Conservation (phyloP, 768 basidiomycete genomes). For the Termitomyces bulborhizus region DNA sequence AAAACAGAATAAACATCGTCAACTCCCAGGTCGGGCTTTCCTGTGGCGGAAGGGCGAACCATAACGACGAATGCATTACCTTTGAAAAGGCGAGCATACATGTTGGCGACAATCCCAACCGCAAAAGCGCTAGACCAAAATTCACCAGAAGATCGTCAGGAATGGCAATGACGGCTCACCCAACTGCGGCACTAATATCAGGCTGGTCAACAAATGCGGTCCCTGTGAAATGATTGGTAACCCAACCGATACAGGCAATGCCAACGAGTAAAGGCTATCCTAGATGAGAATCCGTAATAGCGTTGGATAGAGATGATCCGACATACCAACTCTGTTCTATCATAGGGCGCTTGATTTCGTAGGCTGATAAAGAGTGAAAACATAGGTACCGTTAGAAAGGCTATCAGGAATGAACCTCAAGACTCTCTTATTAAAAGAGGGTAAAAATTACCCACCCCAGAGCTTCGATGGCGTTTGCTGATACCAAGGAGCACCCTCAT, state of each 20-base stretch:
- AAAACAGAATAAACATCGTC: too few species aligned
- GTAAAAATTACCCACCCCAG: conserved; percentile 50
- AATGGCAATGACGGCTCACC: conserved; percentile 27
- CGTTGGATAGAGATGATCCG: neutral
- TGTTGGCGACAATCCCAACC: conserved; percentile 72
- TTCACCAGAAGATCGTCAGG: neutral
- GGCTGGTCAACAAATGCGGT: conserved; percentile 57
- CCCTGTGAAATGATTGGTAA: conserved; percentile 67
- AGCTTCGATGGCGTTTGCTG: conserved; percentile 59
- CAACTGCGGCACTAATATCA: conserved; percentile 76
- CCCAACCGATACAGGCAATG: conserved; percentile 70
- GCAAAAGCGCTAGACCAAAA: conserved; percentile 55
- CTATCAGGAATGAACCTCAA: conserved; percentile 21
- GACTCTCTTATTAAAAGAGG: neutral
- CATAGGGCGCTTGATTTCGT: conserved; percentile 56
- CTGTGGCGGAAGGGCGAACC: conserved; percentile 33
- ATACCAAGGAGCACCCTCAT: conserved; percentile 63
- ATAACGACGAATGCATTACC: conserved; percentile 81
- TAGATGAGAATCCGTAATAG: neutral
- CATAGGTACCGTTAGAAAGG: conserved; percentile 67
- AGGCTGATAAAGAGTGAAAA: conserved; percentile 63
- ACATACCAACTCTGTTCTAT: conserved; percentile 47
- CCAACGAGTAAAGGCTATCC: conserved; percentile 23
- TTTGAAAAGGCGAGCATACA: conserved; percentile 68
- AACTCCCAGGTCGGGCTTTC: neutral